These are phyloP conservation scores for Monilinia aucupariae DNA, from an alignment of 2,329 filamentous ascomycete species.

Conservation along the genomic window DNA sequence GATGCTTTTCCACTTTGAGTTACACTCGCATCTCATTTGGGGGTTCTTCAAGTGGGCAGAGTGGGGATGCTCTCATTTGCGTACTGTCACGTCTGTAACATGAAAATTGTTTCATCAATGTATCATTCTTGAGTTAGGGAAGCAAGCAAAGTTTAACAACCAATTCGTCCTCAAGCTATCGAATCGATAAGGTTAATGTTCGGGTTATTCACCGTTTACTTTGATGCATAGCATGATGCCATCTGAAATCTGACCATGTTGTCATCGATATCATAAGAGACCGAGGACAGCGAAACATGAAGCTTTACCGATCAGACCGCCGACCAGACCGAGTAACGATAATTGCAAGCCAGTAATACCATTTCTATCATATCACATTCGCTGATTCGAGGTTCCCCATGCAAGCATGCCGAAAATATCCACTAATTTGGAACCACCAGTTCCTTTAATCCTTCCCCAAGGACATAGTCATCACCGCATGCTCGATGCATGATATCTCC, in stretches of 20 bases:
- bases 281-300: slow-evolving; percentile 4
- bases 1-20: not conserved
- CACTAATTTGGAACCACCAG: slow-evolving; percentile 21
- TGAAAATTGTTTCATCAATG: slow-evolving; percentile 7
- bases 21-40: not conserved
- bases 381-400: slow-evolving; percentile 1
- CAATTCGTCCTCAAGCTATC: not conserved
- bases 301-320: slow-evolving; percentile 10
- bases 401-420: slow-evolving; percentile 13
- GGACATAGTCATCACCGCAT: slow-evolving; percentile 45
- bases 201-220: not conserved
- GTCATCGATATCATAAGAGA: not conserved
- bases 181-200: not conserved
- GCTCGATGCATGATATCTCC: slow-evolving; percentile 35
- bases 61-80: not conserved
- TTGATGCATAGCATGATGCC: not conserved
- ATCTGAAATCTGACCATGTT: slow-evolving; percentile 1
- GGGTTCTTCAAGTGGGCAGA: not conserved
- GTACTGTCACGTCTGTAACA: slow-evolving; percentile 6
- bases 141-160: not conserved
- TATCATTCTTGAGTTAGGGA: not conserved
- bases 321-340: slow-evolving; percentile 7
- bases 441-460: slow-evolving; percentile 43
- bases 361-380: not conserved
- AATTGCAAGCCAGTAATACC: slow-evolving; percentile 8